These are phyloP conservation scores for Gnomoniopsis smithogilvyi DNA, from an alignment of 2,329 filamentous ascomycete species.

Conservation along the genomic window DNA sequence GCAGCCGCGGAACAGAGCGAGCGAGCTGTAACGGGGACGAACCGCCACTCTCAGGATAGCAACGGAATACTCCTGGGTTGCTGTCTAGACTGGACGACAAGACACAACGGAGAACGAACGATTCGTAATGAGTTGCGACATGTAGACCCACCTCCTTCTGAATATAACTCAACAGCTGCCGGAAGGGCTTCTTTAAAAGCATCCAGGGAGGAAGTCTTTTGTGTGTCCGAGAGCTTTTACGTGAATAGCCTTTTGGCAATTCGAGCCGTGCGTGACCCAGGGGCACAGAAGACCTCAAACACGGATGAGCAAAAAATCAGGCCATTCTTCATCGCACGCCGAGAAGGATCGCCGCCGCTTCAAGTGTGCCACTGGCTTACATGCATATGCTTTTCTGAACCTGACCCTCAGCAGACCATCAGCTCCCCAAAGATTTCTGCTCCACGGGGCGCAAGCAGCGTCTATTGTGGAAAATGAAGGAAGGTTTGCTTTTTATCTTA, in stretches of 20 bases:
- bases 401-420: neutral
- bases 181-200: neutral
- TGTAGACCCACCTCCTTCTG: too few relatives aligned
- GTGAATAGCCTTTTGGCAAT: neutral
- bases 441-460: neutral
- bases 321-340: constrained; percentile 16
- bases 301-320: constrained; percentile 22
- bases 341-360: constrained; percentile 3
- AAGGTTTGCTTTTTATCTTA: too few relatives aligned
- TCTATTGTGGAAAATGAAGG: too few relatives aligned
- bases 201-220: neutral
- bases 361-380: neutral
- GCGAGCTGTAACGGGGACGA: neutral
- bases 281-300: constrained; percentile 16
- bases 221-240: neutral
- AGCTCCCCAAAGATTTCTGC: neutral
- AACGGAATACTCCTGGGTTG: neutral
- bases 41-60: neutral
- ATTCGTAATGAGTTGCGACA: too few relatives aligned
- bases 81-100: neutral
- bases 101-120: neutral
- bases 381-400: too few relatives aligned
- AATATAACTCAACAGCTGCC: neutral
- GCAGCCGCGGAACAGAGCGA: neutral
- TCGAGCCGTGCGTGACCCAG: neutral